Base-by-base conservation (phyloP, 2,329 filamentous ascomycete species). In the Colletotrichum tabaci region DNA sequence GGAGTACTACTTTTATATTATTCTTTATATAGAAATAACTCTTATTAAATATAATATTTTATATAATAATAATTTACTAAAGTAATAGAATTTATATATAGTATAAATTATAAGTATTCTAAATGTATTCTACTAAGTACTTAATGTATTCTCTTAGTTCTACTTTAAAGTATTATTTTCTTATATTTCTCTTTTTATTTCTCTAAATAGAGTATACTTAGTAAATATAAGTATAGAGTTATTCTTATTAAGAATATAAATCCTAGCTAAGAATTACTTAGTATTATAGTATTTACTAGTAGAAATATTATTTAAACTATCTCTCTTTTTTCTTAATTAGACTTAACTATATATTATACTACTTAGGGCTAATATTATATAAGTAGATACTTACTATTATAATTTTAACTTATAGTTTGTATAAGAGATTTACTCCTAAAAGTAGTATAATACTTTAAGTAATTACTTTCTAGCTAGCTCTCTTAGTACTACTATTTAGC, bases 241-340 rank as follows among this genome's bases (percentile, higher is more conserved):
- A 56, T 2, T 1, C 1, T 1, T 40, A 56, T 2, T 40, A 40
- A 4, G 1, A 2, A 13, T 3, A 5, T 13, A 56, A 21, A 3
- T 56, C 8, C 0, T 13, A 13, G 4, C 1, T 4, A 8, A 56
- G 16, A 0, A 2, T 40, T 7, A 2, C 10, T 21, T n/a, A n/a
- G 12, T 56, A 38, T 2, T n/a, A 7, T 1, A 7, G 9, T 56
- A 21, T 5, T 13, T 40, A 56, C 2, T 21, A 56, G 1, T 21
- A n/a, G 21, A 56, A 56, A 21, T 56, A 56, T 38, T 56, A 38
- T 35, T 1, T 13, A 7, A 55, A 55, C 30, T 21, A 55, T 10
- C 16, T 15, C 10, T 38, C 3, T 21, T 55, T 12, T 35, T 12
- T 55, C 18, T 55, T n/a, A 38, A 55, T 15, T 38, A 21, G 2